These are phyloP conservation scores for Fusarium sp. DNA, from an alignment of 2,329 filamentous ascomycete species.

Conservation along the genomic window DNA sequence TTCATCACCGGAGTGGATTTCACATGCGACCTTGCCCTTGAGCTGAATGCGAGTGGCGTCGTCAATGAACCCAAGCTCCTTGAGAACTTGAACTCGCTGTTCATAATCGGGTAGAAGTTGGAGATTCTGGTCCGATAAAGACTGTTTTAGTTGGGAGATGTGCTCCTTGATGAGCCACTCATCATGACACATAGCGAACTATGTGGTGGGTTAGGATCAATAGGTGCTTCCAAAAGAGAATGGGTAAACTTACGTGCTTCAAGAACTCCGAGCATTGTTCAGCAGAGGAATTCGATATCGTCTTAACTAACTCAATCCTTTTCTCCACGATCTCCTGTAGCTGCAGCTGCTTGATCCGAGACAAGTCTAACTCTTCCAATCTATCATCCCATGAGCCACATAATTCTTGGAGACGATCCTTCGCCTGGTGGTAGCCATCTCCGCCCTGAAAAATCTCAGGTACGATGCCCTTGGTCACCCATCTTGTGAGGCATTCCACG, in stretches of 20 bases:
- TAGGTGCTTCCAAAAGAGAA: not conserved
- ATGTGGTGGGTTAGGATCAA: slow-evolving; percentile 47
- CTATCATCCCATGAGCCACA: slow-evolving; percentile 79
- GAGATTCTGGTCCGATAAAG: slow-evolving; percentile 96
- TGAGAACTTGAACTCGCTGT: slow-evolving; percentile 90
- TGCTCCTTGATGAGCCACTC: slow-evolving; percentile 97
- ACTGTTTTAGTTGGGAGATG: slow-evolving; percentile 84
- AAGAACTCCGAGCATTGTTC: slow-evolving; percentile 80
- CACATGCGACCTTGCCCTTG: slow-evolving; percentile 98
- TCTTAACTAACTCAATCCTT: slow-evolving; percentile 70
- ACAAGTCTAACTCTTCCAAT: slow-evolving; percentile 88
- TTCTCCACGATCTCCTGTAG: slow-evolving; percentile 83
- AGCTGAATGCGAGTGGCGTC: slow-evolving; percentile 87
- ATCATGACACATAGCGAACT: slow-evolving; percentile 96
- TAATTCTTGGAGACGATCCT: slow-evolving; percentile 74
- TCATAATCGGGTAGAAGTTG: slow-evolving; percentile 97
- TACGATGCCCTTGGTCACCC: slow-evolving; percentile 67
- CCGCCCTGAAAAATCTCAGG: slow-evolving; percentile 68
- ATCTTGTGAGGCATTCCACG: slow-evolving; percentile 85
- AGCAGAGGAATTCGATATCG: slow-evolving; percentile 73
- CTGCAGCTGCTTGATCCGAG: slow-evolving; percentile 82
- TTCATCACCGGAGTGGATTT: slow-evolving; percentile 97
- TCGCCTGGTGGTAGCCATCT: slow-evolving; percentile 64
- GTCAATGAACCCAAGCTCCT: slow-evolving; percentile 93
- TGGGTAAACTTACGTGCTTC: slow-evolving; percentile 77